These are phyloP conservation scores for Micractinium sp. DNA, from an alignment of 139 green algal species.

Conservation along the genomic window DNA sequence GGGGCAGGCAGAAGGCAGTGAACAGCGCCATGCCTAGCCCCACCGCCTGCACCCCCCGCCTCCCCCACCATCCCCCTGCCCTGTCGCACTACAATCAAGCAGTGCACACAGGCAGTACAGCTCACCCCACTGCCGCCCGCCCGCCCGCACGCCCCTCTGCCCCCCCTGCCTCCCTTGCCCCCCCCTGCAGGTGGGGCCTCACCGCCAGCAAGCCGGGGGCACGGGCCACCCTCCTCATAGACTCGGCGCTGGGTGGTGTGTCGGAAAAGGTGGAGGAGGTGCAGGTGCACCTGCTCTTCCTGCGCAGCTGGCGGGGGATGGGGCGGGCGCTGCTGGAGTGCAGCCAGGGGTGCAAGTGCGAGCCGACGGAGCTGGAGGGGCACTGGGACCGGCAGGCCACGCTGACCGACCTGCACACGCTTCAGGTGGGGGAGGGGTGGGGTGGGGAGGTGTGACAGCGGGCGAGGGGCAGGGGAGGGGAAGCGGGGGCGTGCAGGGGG, in stretches of 20 bases:
- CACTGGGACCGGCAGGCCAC: slow-evolving; percentile 29
- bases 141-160: not conserved
- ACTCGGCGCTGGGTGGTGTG: slow-evolving; percentile 18
- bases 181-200: slow-evolving; percentile 9
- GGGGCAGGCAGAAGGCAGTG: too few species aligned
- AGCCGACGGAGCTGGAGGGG: not conserved
- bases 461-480: too few species aligned
- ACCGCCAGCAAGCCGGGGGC: not conserved
- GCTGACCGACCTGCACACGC: slow-evolving; percentile 21
- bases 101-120: too few species aligned
- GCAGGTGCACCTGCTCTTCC: slow-evolving; percentile 28
- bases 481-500: too few species aligned
- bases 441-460: not conserved
- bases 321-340: slow-evolving; percentile 10
- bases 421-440: not conserved
- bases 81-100: too few species aligned
- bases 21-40: too few species aligned
- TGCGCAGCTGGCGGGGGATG: slow-evolving; percentile 27
- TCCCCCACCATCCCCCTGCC: too few species aligned
- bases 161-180: not conserved
- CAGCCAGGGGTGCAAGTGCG: slow-evolving; percentile 12
- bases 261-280: not conserved
- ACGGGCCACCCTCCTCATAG: not conserved
- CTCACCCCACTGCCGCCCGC: not conserved
- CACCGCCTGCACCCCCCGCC: too few species aligned